Percentiles rank a stretch among this genome's conserved stretches.
These are phyloP conservation scores for Hyaloperonospora brassicae DNA, from an alignment of 352 stramenopile genomes.

Conservation along the genomic window DNA sequence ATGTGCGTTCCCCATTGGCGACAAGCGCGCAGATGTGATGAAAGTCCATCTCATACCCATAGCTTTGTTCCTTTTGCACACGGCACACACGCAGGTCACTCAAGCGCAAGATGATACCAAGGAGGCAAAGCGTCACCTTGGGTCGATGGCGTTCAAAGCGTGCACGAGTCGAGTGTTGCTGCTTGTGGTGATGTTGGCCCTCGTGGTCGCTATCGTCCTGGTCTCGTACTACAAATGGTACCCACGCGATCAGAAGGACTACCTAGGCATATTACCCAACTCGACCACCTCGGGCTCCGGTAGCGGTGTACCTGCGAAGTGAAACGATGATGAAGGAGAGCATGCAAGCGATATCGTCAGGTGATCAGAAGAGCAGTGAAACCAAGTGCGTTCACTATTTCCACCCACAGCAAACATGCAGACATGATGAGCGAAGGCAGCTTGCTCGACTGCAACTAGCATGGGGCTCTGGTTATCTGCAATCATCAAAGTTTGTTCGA, in stretches of 20 bases:
- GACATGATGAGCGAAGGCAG: no score
- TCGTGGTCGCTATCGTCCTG: constrained; percentile 43
- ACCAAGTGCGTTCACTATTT: no score
- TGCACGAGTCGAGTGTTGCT: constrained; percentile 55
- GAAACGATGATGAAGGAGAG: no score
- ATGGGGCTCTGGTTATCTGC: no score
- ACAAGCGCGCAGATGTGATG: not conserved
- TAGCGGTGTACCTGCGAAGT: constrained; percentile 5
- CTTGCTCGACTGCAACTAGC: no score
- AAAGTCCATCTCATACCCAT: not conserved
- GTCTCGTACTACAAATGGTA: constrained; percentile 81
- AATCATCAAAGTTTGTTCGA: no score
- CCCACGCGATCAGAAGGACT: constrained; percentile 58
- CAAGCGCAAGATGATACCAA: constrained; percentile 59
- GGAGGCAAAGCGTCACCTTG: constrained; percentile 46
- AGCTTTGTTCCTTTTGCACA: not conserved
- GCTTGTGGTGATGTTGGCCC: constrained; percentile 49
- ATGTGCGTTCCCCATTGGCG: constrained; percentile 28
- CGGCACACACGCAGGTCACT: constrained; percentile 29
- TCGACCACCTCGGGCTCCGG: constrained; percentile 17
- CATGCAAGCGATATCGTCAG: no score
- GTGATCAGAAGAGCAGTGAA: no score
- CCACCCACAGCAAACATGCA: no score
- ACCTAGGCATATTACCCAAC: constrained; percentile 43
- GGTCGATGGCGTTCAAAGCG: constrained; percentile 49